phyloP scores from a whole-genome alignment of 768 basidiomycete species.

The Russula olivacea region DNA sequence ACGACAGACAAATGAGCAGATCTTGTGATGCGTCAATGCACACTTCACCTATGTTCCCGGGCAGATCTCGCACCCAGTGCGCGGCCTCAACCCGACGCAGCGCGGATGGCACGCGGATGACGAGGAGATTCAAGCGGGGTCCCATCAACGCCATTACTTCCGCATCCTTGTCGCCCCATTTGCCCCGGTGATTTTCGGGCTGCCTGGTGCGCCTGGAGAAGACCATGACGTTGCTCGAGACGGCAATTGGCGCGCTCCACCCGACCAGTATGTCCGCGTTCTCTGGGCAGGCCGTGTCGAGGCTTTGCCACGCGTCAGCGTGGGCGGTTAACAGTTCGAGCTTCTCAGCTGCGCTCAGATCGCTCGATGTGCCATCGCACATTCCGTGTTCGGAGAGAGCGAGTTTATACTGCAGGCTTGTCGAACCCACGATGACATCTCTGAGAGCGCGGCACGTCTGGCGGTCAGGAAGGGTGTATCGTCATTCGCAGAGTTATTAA shows the following conservation, averaged over 20 bases:
- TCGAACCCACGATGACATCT: constrained; percentile 3
- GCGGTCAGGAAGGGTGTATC: too few species aligned
- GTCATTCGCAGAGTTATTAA: background rate
- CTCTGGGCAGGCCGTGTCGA: background rate
- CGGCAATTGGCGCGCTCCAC: constrained; percentile 7
- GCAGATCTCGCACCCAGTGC: constrained; percentile 10
- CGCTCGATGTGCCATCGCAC: constrained; percentile 1
- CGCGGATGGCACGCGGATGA: constrained; percentile 9
- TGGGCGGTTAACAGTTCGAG: constrained; percentile 3
- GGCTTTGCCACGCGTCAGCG: background rate
- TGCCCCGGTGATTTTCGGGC: background rate
- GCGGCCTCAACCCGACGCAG: constrained; percentile 3
- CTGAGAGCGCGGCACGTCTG: constrained; percentile 13
- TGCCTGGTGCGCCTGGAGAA: background rate
- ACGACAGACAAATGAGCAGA: constrained; percentile 7
- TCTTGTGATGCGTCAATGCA: constrained; percentile 18
- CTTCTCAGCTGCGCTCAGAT: constrained; percentile 8
- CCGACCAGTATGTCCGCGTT: background rate
- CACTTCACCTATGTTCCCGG: background rate
- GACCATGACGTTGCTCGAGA: constrained; percentile 11
- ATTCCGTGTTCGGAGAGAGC: constrained; percentile 9
- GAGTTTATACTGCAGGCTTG: constrained; percentile 15
- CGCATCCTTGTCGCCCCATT: background rate
- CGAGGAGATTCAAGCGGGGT: background rate
- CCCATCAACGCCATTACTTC: background rate